Base-by-base conservation (phyloP, 805 yeast genomes). In the Kluyveromyces starmeri region DNA sequence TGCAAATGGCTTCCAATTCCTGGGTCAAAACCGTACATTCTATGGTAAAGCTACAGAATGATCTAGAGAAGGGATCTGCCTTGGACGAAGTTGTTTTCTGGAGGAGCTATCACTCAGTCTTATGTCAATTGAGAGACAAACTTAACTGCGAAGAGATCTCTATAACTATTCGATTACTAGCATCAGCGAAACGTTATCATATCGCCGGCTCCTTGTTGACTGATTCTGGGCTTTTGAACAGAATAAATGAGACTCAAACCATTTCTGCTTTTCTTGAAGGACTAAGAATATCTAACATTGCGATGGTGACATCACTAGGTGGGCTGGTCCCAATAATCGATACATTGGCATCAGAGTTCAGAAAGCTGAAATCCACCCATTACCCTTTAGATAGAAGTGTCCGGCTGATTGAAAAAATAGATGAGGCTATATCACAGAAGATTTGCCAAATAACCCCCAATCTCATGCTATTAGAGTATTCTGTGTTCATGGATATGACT, bases 21-120 rank as follows among this genome's bases (percentile, higher is more conserved):
- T 88, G 96, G 96, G 70, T 78, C 10, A 78, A 76, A 41, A 54
- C 65, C 1, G 61, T 84, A 5, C 72, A 36, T 11, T 9, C 21
- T 2, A 28, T 42, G 14, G 40, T 85, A 0, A 61, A 62, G 16
- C 32, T 41, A 21, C 42, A 85, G 0, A 60, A 62, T 14, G 70
- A 70, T 18, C 73, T 81, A 0, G 40, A 58, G 0, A 75, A 70
- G 18, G 85, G 83, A 2, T 58, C 73, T 0, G 67, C 74, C 1
- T 44, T 57, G 2, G 85, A 80, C 26, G 96, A 88, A 47, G 64
- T 81, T 3, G 72, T 68, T 30, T 86, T 82, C 44, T 88, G 96
- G 96, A 59, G 64, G 7, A 71, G 84, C 0, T 65, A 83, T 62
- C 89, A 83, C 46, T 49, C 57, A 2, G 77, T 83, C 0, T 60